Percentiles rank a stretch among this genome's conserved stretches.
phyloP scores from a whole-genome alignment of 2,329 filamentous ascomycete genomes.

The Colletotrichum godetiae region DNA sequence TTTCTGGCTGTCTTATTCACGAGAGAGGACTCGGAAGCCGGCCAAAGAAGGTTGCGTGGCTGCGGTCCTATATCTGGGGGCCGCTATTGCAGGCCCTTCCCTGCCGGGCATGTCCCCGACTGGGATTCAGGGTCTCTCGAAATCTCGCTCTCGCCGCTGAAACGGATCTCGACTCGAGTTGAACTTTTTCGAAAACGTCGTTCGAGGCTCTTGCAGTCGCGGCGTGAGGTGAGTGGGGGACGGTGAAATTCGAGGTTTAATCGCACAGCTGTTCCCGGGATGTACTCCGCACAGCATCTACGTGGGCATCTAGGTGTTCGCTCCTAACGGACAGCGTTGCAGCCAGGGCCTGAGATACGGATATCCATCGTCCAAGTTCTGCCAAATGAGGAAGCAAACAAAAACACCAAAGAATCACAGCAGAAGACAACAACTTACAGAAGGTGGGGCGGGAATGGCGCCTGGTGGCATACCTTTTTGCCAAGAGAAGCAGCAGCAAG shows the following conservation, averaged over 20 bases:
- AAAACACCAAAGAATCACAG: not conserved
- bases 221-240: constrained; percentile 26
- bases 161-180: constrained; percentile 23
- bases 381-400: constrained; percentile 7
- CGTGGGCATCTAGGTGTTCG: not conserved
- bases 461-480: not conserved
- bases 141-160: constrained; percentile 17
- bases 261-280: not conserved
- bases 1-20: not conserved
- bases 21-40: not conserved
- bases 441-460: not conserved
- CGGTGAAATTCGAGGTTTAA: constrained; percentile 1
- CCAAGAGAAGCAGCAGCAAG: not conserved
- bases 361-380: not conserved
- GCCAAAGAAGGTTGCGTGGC: not conserved
- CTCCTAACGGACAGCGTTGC: constrained; percentile 11
- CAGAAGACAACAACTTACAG: not conserved
- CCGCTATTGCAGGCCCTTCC: constrained; percentile 23
- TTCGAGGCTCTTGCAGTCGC: constrained; percentile 22
- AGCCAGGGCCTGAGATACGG: constrained; percentile 8
- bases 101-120: not conserved
- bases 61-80: not conserved
- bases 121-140: not conserved
- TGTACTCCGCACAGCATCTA: not conserved
- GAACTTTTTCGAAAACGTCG: constrained; percentile 10